A percentile compares a stretch with the other conserved stretches of the same genome.
Conservation (phyloP, 768 basidiomycete genomes). For the Suillus cothurnatus region DNA sequence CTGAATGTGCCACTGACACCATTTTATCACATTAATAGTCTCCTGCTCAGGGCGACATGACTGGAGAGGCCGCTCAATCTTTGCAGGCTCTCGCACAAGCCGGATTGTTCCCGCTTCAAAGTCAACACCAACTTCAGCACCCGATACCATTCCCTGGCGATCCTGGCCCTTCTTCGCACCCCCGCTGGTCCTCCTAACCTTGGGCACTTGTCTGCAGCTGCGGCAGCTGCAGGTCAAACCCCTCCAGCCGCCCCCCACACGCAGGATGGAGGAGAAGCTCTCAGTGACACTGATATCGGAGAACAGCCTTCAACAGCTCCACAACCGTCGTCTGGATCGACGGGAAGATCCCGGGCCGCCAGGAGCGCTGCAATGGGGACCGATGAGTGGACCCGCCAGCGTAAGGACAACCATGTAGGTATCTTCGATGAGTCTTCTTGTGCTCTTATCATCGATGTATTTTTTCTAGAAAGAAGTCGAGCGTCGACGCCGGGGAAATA, state of each 20-base stretch:
- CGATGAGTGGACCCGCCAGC: constrained; percentile 78
- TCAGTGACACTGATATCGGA: constrained; percentile 30
- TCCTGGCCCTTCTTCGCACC: constrained; percentile 74
- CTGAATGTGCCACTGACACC: neutral
- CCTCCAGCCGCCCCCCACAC: constrained; percentile 20
- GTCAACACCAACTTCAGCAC: constrained; percentile 35
- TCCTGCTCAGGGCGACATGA: constrained; percentile 49
- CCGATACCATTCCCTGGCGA: constrained; percentile 40
- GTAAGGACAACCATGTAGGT: constrained; percentile 82
- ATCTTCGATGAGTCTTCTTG: neutral
- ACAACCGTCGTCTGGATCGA: constrained; percentile 28
- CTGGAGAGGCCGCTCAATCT: constrained; percentile 64
- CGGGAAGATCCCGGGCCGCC: constrained; percentile 50
- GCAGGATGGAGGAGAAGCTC: constrained; percentile 22
- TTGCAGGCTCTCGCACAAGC: constrained; percentile 55
- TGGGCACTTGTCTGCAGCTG: constrained; percentile 53
- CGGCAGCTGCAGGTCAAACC: constrained; percentile 49
- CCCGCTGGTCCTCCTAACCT: constrained; percentile 67
- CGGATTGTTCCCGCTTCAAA: constrained; percentile 35
- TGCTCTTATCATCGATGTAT: neutral
- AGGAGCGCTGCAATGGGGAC: constrained; percentile 65
- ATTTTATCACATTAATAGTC: constrained; percentile 33
- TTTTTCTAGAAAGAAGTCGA: constrained; percentile 92
- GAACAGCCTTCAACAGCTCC: constrained; percentile 30
- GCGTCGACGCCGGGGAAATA: constrained; percentile 89